Percentiles rank a stretch among this genome's conserved stretches.
Conservation (phyloP, 345 rosid species). For the Syzygium oleosum region DNA sequence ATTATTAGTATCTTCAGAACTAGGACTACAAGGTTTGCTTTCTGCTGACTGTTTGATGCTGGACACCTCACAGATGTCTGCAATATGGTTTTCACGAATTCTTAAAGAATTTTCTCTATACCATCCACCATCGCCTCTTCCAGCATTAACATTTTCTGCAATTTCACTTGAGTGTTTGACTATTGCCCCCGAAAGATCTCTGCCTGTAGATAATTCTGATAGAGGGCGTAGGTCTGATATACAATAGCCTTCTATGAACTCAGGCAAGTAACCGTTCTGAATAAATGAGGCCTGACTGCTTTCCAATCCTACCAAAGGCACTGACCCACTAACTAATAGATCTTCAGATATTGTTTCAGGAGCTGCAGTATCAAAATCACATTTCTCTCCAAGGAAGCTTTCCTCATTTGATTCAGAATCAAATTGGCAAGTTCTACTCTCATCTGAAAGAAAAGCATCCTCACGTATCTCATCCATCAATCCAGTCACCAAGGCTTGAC, state of each 20-base stretch:
- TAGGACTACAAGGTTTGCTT: conserved; percentile 25
- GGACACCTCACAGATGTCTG: conserved; percentile 46
- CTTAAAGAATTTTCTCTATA: conserved; percentile 43
- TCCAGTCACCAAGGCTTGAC: conserved; percentile 25
- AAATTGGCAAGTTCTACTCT: conserved; percentile 21
- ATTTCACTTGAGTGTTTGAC: conserved; percentile 17
- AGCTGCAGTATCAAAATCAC: conserved; percentile 24
- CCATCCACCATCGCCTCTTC: conserved; percentile 67
- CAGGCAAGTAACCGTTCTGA: conserved; percentile 41
- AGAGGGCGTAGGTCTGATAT: conserved; percentile 43
- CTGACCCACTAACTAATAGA: conserved; percentile 27
- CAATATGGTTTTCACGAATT: conserved; percentile 74
- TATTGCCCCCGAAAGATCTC: conserved; percentile 20
- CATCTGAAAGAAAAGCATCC: conserved; percentile 56
- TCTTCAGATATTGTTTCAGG: conserved; percentile 23
- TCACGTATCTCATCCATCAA: conserved; percentile 79
- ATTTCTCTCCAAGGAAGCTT: conserved; percentile 29
- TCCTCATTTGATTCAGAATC: conserved; percentile 29
- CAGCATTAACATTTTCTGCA: conserved; percentile 32
- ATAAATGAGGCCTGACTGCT: conserved; percentile 43
- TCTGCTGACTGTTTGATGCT: conserved; percentile 28
- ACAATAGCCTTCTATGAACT: conserved; percentile 80
- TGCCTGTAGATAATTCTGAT: conserved; percentile 48
- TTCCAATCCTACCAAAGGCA: conserved; percentile 33
- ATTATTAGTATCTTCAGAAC: conserved; percentile 21